Conservation (phyloP, 139 green algal species). For the Chlamydomonas sphaeroides region DNA sequence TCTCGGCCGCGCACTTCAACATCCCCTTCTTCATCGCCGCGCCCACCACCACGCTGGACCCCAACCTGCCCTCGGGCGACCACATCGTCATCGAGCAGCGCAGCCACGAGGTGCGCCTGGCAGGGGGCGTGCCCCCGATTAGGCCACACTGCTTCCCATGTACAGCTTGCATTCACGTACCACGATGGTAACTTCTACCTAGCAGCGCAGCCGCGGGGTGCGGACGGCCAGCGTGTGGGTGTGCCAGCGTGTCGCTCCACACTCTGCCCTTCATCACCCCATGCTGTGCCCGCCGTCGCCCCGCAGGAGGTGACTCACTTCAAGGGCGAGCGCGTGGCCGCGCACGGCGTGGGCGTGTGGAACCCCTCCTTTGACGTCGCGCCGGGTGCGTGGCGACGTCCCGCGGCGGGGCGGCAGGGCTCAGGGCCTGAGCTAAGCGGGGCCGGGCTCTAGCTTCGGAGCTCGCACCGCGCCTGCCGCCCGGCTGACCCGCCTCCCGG, state of each 20-base stretch:
- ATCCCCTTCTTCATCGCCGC: constrained; percentile 96
- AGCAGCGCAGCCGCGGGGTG: too few species aligned
- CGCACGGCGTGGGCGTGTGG: constrained; percentile 65
- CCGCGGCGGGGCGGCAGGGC: too few species aligned
- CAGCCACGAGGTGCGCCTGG: neutral
- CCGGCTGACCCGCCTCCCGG: neutral
- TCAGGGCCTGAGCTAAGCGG: too few species aligned
- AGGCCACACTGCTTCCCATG: too few species aligned
- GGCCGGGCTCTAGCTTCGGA: too few species aligned
- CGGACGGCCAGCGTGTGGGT: too few species aligned
- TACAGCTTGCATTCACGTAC: too few species aligned
- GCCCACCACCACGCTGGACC: constrained; percentile 91
- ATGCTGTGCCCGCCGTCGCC: neutral
- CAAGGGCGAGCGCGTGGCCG: constrained; percentile 53
- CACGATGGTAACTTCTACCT: too few species aligned
- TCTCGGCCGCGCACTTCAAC: constrained; percentile 65
- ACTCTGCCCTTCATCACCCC: too few species aligned
- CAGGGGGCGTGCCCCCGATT: too few species aligned
- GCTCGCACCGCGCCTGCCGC: too few species aligned
- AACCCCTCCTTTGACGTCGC: constrained; percentile 98
- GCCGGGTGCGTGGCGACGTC: constrained; percentile 65
- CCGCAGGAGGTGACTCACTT: constrained; percentile 89
- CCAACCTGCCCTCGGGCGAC: constrained; percentile 64
- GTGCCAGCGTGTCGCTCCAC: too few species aligned
- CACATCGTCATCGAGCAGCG: constrained; percentile 95